phyloP scores from a whole-genome alignment of 2,329 filamentous ascomycete genomes.

The Fusarium gaditjirri region DNA sequence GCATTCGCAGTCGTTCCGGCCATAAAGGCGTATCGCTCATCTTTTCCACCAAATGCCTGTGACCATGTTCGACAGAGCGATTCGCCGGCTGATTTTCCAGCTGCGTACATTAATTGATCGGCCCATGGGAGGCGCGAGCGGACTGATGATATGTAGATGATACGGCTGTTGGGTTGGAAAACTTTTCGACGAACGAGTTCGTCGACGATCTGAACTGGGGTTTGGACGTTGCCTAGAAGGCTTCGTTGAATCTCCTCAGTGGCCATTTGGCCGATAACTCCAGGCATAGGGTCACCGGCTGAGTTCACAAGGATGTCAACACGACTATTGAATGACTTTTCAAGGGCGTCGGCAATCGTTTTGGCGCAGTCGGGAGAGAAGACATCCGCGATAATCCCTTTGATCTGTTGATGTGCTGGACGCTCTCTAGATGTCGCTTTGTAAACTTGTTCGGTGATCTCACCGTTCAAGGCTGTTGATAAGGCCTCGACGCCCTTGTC shows the following conservation, averaged over 20 bases:
- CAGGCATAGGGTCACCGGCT: constrained; percentile 46
- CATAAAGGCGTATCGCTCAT: constrained; percentile 50
- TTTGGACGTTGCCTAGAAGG: constrained; percentile 50
- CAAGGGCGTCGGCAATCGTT: constrained; percentile 43
- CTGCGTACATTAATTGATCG: constrained; percentile 49
- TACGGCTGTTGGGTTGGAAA: constrained; percentile 49
- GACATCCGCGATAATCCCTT: constrained; percentile 47
- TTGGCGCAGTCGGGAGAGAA: constrained; percentile 43
- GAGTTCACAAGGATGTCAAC: constrained; percentile 51
- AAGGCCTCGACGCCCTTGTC: constrained; percentile 32
- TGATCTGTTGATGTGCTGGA: constrained; percentile 33
- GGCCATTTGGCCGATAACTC: constrained; percentile 43
- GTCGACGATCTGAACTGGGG: constrained; percentile 50
- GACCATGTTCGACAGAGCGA: constrained; percentile 52
- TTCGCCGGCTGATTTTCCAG: constrained; percentile 50
- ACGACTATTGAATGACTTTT: constrained; percentile 33
- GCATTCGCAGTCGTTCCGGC: constrained; percentile 50
- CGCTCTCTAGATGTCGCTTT: constrained; percentile 17
- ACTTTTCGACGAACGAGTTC: constrained; percentile 46
- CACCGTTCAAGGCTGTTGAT: constrained; percentile 29
- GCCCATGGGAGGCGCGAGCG: constrained; percentile 49
- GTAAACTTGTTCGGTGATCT: constrained; percentile 36
- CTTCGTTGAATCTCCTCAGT: constrained; percentile 45
- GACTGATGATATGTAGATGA: constrained; percentile 51
- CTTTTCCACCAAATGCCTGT: constrained; percentile 50